Evolutionary conservation across 2,329 filamentous ascomycete species (phyloP), one percentile per base, ranked within the genome.

Genomic region (Tolypocladium cylindrosporum): DNA sequence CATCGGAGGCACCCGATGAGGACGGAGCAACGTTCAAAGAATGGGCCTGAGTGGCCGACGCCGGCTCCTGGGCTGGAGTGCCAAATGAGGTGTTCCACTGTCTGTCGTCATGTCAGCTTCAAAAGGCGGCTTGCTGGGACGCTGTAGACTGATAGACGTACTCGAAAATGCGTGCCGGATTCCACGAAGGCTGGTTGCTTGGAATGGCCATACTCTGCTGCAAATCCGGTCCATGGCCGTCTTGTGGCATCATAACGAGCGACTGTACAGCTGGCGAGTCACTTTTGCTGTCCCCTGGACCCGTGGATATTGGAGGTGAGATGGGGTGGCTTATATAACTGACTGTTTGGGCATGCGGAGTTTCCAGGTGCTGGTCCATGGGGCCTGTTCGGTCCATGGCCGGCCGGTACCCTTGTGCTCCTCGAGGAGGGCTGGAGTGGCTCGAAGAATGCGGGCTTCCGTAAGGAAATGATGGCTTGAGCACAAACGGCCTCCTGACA

Each of bases 11-110:
- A 75, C 77, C 79, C 75, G 79, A 72, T 69, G 79, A 77, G 63
- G 78, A 75, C 62, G 77, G 69, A 40, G 61, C 39, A 67, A 78
- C 70, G 72, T 78, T 82, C 74, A 83, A 76, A 75, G 77, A 72
- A 69, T 71, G 77, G 69, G 75, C 70, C 67, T 78, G 76, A 64
- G 76, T 70, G 60, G 64, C 64, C 72, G 72, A 65, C 57, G 69
- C 63, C 57, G 67, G 60, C 53, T 71, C 64, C 61, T 71, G 67
- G 57, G 66, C 61, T 55, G 84, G 85, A 72, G 87, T 89, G 78
- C 91, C 90, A 76, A 97, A 97, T 63, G 93, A 92, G 68, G 89
- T 87, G 73, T 96, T 92, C 92, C 93, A 97, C 78, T 96, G 91
- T 72, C 92, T 96, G 58, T 27, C 31, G 19, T 43, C 37, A 31